Evolutionary conservation across 1,284 basidiomycete genomes (phyloP).

Genomic region (Sanghuangporus weigelae): DNA sequence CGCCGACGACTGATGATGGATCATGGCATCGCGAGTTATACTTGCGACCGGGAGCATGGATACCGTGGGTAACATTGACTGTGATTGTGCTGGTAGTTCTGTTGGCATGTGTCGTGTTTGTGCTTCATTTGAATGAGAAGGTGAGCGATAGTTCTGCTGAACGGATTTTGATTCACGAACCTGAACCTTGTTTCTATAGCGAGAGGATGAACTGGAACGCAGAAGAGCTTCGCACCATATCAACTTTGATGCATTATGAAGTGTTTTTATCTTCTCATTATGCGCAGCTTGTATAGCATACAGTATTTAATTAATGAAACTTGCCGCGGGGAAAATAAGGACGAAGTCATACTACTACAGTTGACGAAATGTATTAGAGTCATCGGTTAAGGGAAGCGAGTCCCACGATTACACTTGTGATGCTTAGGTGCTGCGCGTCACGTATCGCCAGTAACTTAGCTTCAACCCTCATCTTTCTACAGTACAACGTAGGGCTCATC

Average conservation of each 20-base stretch:
- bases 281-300: not conserved
- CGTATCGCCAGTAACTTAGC: not conserved
- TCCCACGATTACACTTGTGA: not conserved
- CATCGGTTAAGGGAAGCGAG: not conserved
- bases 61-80: slow-evolving; percentile 91
- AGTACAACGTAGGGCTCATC: not conserved
- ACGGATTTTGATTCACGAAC: not conserved
- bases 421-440: not conserved
- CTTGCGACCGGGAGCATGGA: slow-evolving; percentile 93
- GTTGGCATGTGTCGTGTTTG: slow-evolving; percentile 79
- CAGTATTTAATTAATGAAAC: not conserved
- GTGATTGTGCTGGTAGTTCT: slow-evolving; percentile 72
- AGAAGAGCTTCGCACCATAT: slow-evolving; percentile 87
- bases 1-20: slow-evolving; percentile 52
- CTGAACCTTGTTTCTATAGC: slow-evolving; percentile 36
- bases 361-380: not conserved
- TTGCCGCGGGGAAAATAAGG: not conserved
- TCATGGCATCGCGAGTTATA: slow-evolving; percentile 90
- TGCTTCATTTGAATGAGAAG: slow-evolving; percentile 91
- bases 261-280: not conserved
- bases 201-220: slow-evolving; percentile 90
- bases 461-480: not conserved
- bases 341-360: not conserved
- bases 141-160: slow-evolving; percentile 33
- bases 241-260: slow-evolving; percentile 90